Evolutionary conservation across 768 basidiomycete species (phyloP), one percentile per base, ranked within the genome.

Genomic region (Pleurotus ostreatus): DNA sequence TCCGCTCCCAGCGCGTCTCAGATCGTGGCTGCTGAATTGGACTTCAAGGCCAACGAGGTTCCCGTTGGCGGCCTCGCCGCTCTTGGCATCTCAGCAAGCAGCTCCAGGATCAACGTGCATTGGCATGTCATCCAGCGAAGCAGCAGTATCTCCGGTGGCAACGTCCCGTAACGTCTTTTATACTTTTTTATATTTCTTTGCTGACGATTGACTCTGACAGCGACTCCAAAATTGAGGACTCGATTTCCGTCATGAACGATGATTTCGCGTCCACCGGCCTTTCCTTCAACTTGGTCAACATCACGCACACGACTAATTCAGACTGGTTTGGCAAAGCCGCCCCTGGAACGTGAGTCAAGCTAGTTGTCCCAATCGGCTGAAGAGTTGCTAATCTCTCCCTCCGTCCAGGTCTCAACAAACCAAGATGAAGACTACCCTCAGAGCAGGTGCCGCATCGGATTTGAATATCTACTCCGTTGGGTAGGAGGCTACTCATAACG

Each of bases 381-480:
- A 16, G 25, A 15, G 26, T 5, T n/a, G 20, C 26, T 30, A 4
- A 25, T 5, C 11, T 34, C 25, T 51, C 23, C 9, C 30, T 16
- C 22, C n/a, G n/a, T 0, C 3, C n/a, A 51, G 49, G 37, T 59
- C 65, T 34, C 61, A 66, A 37, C 79, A 83, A 64, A 77, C 70
- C 8, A 65, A 65, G 9, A 82, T 83, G 80, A 83, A 83, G 72
- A 63, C 39, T 0, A 55, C 70, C 18, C 73, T 82, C 25, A 73
- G 80, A 43, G 40, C 67, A 52, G 80, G 82, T 43, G 68, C 62
- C 26, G 66, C 63, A 3, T 60, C 63, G 6, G 73, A 69, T 44
- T 70, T 83, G 52, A 82, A 81, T 56, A 69, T 81, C 54, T 82
- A 82, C 69, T 73, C 74, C 38, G 79, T 81, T 39, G 79, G 80